Base-by-base conservation (phyloP, 192 early-diverging fungal species). In the Paraglomus brasilianum region DNA sequence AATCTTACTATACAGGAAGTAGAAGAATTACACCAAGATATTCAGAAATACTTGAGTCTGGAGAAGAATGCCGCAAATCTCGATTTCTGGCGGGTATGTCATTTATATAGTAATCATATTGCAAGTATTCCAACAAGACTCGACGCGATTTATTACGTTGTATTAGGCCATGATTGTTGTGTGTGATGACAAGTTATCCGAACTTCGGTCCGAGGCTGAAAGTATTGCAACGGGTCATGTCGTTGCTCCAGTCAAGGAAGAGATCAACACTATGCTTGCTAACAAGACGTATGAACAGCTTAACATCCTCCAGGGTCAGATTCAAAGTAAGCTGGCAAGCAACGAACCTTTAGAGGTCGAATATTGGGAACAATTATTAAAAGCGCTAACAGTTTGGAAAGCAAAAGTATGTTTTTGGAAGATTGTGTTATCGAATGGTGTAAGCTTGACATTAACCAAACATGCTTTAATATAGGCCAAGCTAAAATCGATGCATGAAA, bases 281-380 rank as follows among this genome's bases (percentile, higher is more conserved):
- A 86, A 83, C 48, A 98, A 98, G 75, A 84, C 90, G 4, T 78
- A 88, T 40, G 73, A 80, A 0, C 89, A 95, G 73, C 82, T 98
- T 0, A 74, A 77, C 2, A 74, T 85, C 11, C 83, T 96, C 44
- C 88, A 94, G 67, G 71, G 72, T 0, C 91, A 96, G 55, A 89
- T 97, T 40, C 83, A 89, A 55, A 69, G 75, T 4, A 92, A 94
- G 70, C 77, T 98, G 30, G 72, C 73, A 9, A 80, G 82, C 1
- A 80, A 77, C 19, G 91, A 84, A 15, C 82, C 84, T 5, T 86
- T 95, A 15, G 96, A 97, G 78, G 91, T 95, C 2, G 96, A 98
- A 43, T 98, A 95, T 72, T 98, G 96, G 96, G 95, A 96, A 62
- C 84, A 86, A 0, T 77, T 94, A 13, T 75, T 95, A 60, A 84